Evolutionary conservation across 441 rosid species (phyloP), one percentile per base, ranked within the genome.

Genomic region (Daphne laureola): DNA sequence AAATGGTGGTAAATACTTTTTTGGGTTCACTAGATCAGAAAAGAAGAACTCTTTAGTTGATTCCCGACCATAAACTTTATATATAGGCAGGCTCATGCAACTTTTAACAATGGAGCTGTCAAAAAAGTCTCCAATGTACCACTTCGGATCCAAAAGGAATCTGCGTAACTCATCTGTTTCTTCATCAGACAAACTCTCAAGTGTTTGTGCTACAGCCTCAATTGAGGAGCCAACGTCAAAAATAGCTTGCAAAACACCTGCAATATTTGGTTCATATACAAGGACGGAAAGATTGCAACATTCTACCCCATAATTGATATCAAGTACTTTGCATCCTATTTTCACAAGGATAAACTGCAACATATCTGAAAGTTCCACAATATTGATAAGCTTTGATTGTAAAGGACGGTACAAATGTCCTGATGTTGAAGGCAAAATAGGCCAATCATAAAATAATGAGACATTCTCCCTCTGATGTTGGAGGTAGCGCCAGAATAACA

Each of bases 241-340:
- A 70, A 90, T 70, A 43, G 95, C 78, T 62, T 79, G 93, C 71
- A 93, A 69, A 53, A 87, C 87, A 64, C 93, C 99, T 36, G 69
- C 68, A 72, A 71, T 83, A 73, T 75, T 67, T 64, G 87, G 80
- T 61, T 78, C 89, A 35, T 68, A 78, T 27, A 83, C 81, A 72
- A 77, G 85, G 51, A 78, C 85, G 31, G 80, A 74, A 85, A 93
- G 78, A 76, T 90, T 93, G 44, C 79, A 73, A 70, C 90, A 96
- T 66, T 73, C 76, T 66, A 90, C 82, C 58, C 78, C 80, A 61
- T 76, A 78, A 46, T 65, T 60, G 47, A 73, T 65, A 70, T 73
- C 66, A 42, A 90, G 79, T 71, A 93, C 80, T 76, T 85, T 93
- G 87, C 99, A 82, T 42, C 95, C 96, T 73, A 93, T 75, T 79